phyloP scores from a whole-genome alignment of 164 flowering plant species.

The Piper betle region DNA sequence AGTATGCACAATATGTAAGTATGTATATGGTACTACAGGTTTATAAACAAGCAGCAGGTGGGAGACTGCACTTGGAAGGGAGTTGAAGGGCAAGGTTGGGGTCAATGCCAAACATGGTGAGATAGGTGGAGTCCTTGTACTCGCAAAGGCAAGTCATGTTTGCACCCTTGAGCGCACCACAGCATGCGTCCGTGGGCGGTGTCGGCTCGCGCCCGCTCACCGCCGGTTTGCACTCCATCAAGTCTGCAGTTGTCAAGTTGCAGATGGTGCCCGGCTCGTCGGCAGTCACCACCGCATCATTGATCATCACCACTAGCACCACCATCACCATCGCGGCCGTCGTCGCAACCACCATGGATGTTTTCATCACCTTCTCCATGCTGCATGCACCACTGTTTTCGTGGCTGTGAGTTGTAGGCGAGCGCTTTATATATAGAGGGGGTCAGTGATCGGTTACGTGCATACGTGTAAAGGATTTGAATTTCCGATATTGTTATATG shows the following conservation, averaged over 20 bases:
- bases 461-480: no score
- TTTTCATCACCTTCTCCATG: conserved; percentile 12
- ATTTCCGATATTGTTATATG: no score
- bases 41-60: conserved; percentile 12
- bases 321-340: conserved; percentile 5
- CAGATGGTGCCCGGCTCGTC: conserved; percentile 11
- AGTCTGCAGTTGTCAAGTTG: conserved; percentile 17
- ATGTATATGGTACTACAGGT: no score
- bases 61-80: conserved; percentile 24
- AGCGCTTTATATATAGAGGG: no score
- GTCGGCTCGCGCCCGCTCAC: conserved; percentile 14
- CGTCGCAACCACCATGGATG: not conserved
- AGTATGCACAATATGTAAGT: no score
- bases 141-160: conserved; percentile 30
- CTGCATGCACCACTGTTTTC: not conserved
- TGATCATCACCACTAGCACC: conserved; percentile 1
- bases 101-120: conserved; percentile 24
- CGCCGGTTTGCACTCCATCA: conserved; percentile 27
- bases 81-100: conserved; percentile 34
- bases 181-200: conserved; percentile 23
- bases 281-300: not conserved
- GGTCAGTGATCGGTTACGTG: no score
- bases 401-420: no score
- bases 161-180: conserved; percentile 25
- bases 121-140: conserved; percentile 17